phyloP scores from a whole-genome alignment of 352 stramenopile genomes.

The Phytophthora sp. region DNA sequence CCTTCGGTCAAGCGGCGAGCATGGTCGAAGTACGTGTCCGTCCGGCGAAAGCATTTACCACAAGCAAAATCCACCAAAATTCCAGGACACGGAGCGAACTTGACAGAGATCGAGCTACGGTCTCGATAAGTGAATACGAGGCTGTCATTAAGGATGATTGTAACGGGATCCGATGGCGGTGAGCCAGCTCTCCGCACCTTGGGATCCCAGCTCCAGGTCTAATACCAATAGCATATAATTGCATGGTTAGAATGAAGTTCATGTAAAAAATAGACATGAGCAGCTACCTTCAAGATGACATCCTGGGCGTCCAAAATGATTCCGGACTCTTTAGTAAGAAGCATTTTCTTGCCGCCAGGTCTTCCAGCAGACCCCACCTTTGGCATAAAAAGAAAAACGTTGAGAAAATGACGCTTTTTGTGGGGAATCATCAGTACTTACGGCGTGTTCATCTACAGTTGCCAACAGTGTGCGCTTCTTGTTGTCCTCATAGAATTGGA shows the following conservation, averaged over 20 bases:
- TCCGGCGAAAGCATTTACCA: conserved; percentile 71
- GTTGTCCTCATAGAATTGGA: conserved; percentile 79
- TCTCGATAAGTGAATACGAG: conserved; percentile 76
- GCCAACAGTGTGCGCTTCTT: conserved; percentile 56
- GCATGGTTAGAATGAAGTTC: not conserved
- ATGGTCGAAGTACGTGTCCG: conserved; percentile 74
- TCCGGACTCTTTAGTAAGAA: conserved; percentile 70
- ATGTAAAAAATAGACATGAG: not conserved
- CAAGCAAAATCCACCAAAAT: conserved; percentile 72
- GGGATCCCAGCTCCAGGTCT: conserved; percentile 71
- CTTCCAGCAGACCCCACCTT: conserved; percentile 66
- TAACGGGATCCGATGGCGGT: conserved; percentile 58
- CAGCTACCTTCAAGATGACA: conserved; percentile 61
- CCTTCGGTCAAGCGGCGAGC: conserved; percentile 46
- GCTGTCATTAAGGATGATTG: conserved; percentile 76
- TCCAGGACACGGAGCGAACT: conserved; percentile 63
- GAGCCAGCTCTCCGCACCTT: conserved; percentile 70
- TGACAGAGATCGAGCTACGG: conserved; percentile 65
- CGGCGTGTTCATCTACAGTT: conserved; percentile 75
- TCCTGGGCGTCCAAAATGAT: conserved; percentile 60
- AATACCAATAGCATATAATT: not conserved
- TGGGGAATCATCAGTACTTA: conserved; percentile 23
- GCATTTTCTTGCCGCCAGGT: conserved; percentile 60
- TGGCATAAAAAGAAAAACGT: not conserved
- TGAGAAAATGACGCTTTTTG: not conserved